Evolutionary conservation across 208 protist genomes (phyloP).

Genomic region (Leishmania turanica): DNA sequence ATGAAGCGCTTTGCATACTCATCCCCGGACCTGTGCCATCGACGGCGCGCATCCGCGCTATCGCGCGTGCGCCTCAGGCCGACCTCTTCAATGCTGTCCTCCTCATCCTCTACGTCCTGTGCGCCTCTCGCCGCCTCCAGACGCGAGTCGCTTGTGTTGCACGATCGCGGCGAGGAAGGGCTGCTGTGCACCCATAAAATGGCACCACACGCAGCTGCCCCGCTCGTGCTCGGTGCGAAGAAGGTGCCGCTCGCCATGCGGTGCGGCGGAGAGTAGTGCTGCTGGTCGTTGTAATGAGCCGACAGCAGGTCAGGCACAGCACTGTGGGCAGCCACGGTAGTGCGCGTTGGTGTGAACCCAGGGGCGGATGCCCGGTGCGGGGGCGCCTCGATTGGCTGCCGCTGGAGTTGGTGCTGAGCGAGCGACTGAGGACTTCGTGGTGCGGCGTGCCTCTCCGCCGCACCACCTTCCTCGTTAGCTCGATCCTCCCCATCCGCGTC

Average conservation of each 20-base stretch:
- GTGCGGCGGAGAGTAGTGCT: background rate
- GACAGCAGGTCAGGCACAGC: background rate
- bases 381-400: background rate
- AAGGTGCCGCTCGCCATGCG: background rate
- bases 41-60: background rate
- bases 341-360: conserved; percentile 12
- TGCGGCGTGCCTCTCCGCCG: background rate
- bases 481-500: background rate
- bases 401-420: background rate
- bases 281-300: background rate
- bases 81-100: background rate
- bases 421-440: background rate
- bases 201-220: background rate
- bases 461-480: background rate
- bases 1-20: background rate
- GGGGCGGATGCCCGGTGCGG: background rate
- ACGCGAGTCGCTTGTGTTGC: background rate
- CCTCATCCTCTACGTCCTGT: background rate
- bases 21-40: background rate
- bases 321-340: background rate
- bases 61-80: background rate
- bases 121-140: background rate
- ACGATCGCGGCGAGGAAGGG: background rate
- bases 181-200: background rate
- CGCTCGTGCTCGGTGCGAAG: background rate